Base-by-base conservation (phyloP, 352 stramenopile species). In the Globisporangium polare region DNA sequence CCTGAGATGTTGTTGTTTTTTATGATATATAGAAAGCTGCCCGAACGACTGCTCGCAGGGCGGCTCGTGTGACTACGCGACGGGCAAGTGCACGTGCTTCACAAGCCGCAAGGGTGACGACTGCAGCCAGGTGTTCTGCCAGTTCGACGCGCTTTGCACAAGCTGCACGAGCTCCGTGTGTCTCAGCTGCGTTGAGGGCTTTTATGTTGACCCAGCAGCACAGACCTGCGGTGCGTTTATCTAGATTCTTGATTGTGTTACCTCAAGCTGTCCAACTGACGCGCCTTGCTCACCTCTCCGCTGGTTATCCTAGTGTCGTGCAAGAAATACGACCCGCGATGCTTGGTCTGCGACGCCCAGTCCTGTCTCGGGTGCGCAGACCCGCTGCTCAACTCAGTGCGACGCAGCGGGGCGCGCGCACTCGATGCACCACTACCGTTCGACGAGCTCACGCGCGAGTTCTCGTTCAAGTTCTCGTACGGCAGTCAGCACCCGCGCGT, bases 401-500 rank as follows among this genome's bases (percentile, higher is more conserved):
- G 88, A 26, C 86, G 94, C 17, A 98, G 89, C 49, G 96, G 94
- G 0, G 75, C 79, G 31, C 85, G 94, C 5, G 73, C 31, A 22
- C 75, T 86, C 17, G 68, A 92, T 59, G 58, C 83, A 12, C 64
- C 73, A 8, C 62, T 98, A 33, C 96, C 95, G 1, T 69, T 80
- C 15, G 96, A 99, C 64, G 96, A 99, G 58, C 53, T 86, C 12
- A 66, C 54, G 12, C 87, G 95, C 33, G 92, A 98, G 58, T 90
- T 98, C 42, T 96, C 88, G 29, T 86, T 92, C 55, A 79, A 68
- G 13, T 89, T 98, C 43, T 86, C 91, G 33, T 99, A 97, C 71
- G 92, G 90, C 13, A 97, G 87, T 35, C 86, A 96, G 60, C 75
- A 94, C 49, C 75, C 83, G 10, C 76, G 88, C 35, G 79, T 89